Conservation (phyloP, 495 filamentous ascomycete genomes). For the Geoglossum glabrum region DNA sequence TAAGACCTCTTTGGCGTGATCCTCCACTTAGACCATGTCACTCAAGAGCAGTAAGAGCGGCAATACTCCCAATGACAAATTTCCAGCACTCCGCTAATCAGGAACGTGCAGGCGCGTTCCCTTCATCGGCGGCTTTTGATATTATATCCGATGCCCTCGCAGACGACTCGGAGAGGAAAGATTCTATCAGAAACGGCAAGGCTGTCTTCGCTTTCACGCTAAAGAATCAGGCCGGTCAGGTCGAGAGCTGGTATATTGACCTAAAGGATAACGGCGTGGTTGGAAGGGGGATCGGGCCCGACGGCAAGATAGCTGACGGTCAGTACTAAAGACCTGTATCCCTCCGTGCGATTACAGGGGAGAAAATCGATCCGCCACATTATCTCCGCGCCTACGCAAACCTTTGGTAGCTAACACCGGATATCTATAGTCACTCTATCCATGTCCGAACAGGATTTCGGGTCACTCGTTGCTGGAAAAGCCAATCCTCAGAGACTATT, state of each 20-base stretch:
- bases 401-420: not conserved
- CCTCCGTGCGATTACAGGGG: not conserved
- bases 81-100: not conserved
- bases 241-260: constrained; percentile 83
- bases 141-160: constrained; percentile 57
- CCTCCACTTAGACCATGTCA: not conserved
- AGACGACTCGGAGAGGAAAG: constrained; percentile 56
- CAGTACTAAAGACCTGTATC: constrained; percentile 15
- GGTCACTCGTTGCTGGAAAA: constrained; percentile 62
- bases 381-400: not conserved
- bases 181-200: constrained; percentile 69
- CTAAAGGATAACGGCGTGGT: constrained; percentile 77
- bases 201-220: constrained; percentile 81
- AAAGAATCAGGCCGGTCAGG: constrained; percentile 66
- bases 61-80: not conserved
- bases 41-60: not conserved
- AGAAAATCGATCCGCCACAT: not conserved
- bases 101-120: constrained; percentile 48
- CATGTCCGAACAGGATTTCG: constrained; percentile 76
- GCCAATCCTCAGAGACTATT: constrained; percentile 88
- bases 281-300: constrained; percentile 44
- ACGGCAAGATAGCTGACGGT: constrained; percentile 67
- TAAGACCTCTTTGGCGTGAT: not conserved
- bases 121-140: constrained; percentile 82
- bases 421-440: constrained; percentile 47